Conservation (phyloP, 768 basidiomycete genomes). For the Pleurotus eryngii region DNA sequence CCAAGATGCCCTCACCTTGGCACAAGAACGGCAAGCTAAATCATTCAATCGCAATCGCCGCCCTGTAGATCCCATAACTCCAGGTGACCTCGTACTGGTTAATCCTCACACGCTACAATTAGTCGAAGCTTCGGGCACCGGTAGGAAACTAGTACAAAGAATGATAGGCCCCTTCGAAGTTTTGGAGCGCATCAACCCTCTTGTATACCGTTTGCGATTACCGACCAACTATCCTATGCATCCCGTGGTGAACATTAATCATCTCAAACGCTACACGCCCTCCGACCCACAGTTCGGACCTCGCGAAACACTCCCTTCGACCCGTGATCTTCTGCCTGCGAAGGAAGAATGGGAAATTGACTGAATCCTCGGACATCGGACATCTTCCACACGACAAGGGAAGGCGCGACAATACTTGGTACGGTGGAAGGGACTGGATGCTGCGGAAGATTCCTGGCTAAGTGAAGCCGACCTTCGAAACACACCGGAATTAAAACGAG, state of each 20-base stretch:
- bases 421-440: slow-evolving; percentile 19
- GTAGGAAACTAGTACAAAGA: slow-evolving; percentile 20
- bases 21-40: slow-evolving; percentile 19
- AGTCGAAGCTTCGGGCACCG: slow-evolving; percentile 16
- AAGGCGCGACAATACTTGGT: not conserved
- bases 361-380: slow-evolving; percentile 13
- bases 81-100: slow-evolving; percentile 15
- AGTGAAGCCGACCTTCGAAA: slow-evolving; percentile 18
- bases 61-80: not conserved
- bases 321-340: slow-evolving; percentile 11
- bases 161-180: slow-evolving; percentile 23
- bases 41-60: slow-evolving; percentile 17
- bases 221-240: slow-evolving; percentile 22
- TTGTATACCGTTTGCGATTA: slow-evolving; percentile 20
- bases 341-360: slow-evolving; percentile 17
- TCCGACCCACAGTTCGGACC: slow-evolving; percentile 14
- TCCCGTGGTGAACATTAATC: slow-evolving; percentile 19
- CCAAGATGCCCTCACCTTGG: slow-evolving; percentile 13
- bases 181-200: slow-evolving; percentile 18
- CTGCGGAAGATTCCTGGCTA: slow-evolving; percentile 20
- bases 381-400: slow-evolving; percentile 12
- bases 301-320: slow-evolving; percentile 9
- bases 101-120: slow-evolving; percentile 25
- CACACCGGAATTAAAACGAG: slow-evolving; percentile 14
- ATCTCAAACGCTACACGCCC: slow-evolving; percentile 17